Evolutionary conservation across 2,329 filamentous ascomycete genomes (phyloP).

Genomic region (Penicillium sp.): DNA sequence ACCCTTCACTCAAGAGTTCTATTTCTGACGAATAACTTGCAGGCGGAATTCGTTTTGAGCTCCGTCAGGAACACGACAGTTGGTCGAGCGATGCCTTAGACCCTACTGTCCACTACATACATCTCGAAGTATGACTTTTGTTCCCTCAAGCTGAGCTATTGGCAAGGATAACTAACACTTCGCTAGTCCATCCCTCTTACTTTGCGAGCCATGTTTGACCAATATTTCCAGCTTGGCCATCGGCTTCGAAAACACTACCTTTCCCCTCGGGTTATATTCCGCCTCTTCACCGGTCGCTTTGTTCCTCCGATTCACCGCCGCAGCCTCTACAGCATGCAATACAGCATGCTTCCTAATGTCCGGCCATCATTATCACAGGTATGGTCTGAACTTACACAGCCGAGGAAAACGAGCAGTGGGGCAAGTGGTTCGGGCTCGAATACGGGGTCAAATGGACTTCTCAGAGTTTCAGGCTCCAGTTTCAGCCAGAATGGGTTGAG

Average conservation of each 20-base stretch:
- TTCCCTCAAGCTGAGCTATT: neutral
- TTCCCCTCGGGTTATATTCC: constrained; percentile 83
- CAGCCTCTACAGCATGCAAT: constrained; percentile 94
- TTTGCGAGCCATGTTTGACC: constrained; percentile 92
- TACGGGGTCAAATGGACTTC: constrained; percentile 32
- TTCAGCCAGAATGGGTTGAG: constrained; percentile 39
- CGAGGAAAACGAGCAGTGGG: constrained; percentile 36
- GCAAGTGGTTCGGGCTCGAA: constrained; percentile 32
- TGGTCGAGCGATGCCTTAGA: constrained; percentile 39
- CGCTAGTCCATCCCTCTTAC: constrained; percentile 81
- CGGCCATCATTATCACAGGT: constrained; percentile 82
- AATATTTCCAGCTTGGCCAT: constrained; percentile 93
- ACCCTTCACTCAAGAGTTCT: constrained; percentile 17
- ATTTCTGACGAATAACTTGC: constrained; percentile 4
- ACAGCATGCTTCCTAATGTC: constrained; percentile 90
- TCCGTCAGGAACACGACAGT: constrained; percentile 70
- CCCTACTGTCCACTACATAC: constrained; percentile 78
- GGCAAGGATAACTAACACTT: constrained; percentile 20
- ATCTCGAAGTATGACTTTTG: constrained; percentile 71
- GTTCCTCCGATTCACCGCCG: constrained; percentile 94
- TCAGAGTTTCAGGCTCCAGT: constrained; percentile 37
- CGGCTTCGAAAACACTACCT: constrained; percentile 96
- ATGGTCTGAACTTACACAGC: constrained; percentile 73
- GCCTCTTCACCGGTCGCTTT: constrained; percentile 86
- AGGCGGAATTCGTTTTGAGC: constrained; percentile 88